Conservation (phyloP, 1,284 basidiomycete genomes). For the Takashimella koratensis region DNA sequence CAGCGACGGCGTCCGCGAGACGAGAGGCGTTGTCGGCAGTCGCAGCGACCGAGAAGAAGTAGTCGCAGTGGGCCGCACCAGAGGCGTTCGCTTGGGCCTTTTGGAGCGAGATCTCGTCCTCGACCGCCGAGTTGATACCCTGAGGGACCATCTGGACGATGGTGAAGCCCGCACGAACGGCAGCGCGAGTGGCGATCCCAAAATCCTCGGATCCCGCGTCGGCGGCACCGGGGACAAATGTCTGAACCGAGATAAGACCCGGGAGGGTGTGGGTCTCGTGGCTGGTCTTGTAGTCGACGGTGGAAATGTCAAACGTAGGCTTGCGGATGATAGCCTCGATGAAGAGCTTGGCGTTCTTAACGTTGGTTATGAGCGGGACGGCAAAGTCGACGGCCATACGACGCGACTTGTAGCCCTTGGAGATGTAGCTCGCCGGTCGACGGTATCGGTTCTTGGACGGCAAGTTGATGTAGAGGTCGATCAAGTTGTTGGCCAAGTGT, state of each 20-base stretch:
- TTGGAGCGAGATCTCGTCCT: slow-evolving; percentile 66
- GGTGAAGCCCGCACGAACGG: slow-evolving; percentile 82
- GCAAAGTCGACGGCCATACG: slow-evolving; percentile 99
- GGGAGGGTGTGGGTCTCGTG: slow-evolving; percentile 88
- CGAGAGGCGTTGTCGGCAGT: slow-evolving; percentile 63
- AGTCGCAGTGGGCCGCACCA: slow-evolving; percentile 74
- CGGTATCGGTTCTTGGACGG: slow-evolving; percentile 98
- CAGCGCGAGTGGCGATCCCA: slow-evolving; percentile 67
- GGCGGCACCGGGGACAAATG: slow-evolving; percentile 74
- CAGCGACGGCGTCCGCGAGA: slow-evolving; percentile 67
- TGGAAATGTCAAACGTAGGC: slow-evolving; percentile 78
- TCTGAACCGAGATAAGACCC: slow-evolving; percentile 82
- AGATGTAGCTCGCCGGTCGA: slow-evolving; percentile 92
- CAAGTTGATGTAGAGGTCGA: slow-evolving; percentile 99
- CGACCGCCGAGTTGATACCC: slow-evolving; percentile 61
- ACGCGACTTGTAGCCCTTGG: slow-evolving; percentile 93
- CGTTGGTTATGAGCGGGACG: slow-evolving; percentile 94
- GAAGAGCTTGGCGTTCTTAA: slow-evolving; percentile 97
- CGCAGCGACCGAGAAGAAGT: slow-evolving; percentile 74
- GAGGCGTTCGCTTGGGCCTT: slow-evolving; percentile 63
- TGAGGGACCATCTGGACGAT: slow-evolving; percentile 73
- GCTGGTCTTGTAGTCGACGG: slow-evolving; percentile 91
- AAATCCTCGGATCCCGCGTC: slow-evolving; percentile 63
- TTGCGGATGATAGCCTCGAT: slow-evolving; percentile 91
- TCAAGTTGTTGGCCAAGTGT: slow-evolving; percentile 91